A percentile compares a stretch with the other conserved stretches of the same genome.
phyloP scores from a whole-genome alignment of 2,329 filamentous ascomycete genomes.

The Alternaria sp. region DNA sequence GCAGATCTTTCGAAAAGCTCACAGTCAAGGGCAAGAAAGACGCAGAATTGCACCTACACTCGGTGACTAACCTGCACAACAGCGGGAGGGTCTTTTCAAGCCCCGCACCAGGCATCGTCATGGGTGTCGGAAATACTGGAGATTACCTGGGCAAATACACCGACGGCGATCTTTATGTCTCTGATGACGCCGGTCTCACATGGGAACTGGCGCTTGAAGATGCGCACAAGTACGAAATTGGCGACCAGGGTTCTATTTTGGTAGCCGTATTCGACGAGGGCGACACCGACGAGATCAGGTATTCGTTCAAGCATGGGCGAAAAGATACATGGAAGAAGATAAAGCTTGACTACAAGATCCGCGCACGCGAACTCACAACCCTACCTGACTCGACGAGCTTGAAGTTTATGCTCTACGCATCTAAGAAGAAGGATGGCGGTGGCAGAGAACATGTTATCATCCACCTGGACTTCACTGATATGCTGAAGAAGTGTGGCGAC shows the following conservation, averaged over 20 bases:
- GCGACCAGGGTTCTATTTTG: slow-evolving; percentile 88
- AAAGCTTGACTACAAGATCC: slow-evolving; percentile 75
- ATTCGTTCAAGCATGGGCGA: slow-evolving; percentile 90
- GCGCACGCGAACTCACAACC: slow-evolving; percentile 80
- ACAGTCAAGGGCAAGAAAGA: slow-evolving; percentile 71
- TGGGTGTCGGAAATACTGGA: slow-evolving; percentile 93
- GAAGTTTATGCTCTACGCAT: slow-evolving; percentile 83
- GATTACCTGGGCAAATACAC: slow-evolving; percentile 73
- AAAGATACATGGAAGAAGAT: slow-evolving; percentile 72
- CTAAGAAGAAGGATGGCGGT: slow-evolving; percentile 54
- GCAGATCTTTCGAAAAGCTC: slow-evolving; percentile 80
- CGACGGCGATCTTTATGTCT: slow-evolving; percentile 84
- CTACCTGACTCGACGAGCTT: slow-evolving; percentile 91
- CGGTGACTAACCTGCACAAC: slow-evolving; percentile 85
- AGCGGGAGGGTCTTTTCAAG: slow-evolving; percentile 90
- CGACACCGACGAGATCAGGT: slow-evolving; percentile 71
- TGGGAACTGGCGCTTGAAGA: slow-evolving; percentile 81
- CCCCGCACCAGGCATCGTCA: slow-evolving; percentile 88
- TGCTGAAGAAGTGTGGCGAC: slow-evolving; percentile 80
- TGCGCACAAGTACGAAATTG: slow-evolving; percentile 95
- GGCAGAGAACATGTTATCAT: slow-evolving; percentile 70
- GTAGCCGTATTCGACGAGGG: slow-evolving; percentile 78
- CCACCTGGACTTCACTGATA: slow-evolving; percentile 81
- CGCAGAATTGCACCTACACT: slow-evolving; percentile 84
- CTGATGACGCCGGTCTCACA: slow-evolving; percentile 86